Evolutionary conservation across 305 asterid species (phyloP).

Genomic region (Plantago coronopus): DNA sequence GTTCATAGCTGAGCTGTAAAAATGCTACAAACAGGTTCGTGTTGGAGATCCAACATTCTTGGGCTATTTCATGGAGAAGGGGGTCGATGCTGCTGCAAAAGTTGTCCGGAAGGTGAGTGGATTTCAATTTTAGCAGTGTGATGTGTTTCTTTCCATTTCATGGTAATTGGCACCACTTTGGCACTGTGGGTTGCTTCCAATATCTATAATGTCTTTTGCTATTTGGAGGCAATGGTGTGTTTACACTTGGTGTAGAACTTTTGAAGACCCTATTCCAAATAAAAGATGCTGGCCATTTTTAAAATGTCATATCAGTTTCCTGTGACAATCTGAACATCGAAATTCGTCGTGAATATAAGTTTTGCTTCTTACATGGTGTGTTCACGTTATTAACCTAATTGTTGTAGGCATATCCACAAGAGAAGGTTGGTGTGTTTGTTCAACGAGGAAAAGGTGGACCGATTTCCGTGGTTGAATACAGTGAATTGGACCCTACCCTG

Average conservation of each 20-base stretch:
- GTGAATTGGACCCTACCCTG: conserved; percentile 78
- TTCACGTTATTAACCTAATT: not conserved
- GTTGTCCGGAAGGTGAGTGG: conserved; percentile 62
- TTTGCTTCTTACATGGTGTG: not conserved
- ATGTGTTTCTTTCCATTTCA: not conserved
- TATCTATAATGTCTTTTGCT: too few species aligned
- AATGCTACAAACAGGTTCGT: conserved; percentile 61
- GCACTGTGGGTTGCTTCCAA: too few species aligned
- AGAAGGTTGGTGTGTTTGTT: conserved; percentile 96
- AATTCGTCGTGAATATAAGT: too few species aligned
- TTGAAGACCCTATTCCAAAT: too few species aligned
- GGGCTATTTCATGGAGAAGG: conserved; percentile 93
- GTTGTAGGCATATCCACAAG: conserved; percentile 88
- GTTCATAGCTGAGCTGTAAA: conserved; percentile 13
- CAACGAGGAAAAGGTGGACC: conserved; percentile 96
- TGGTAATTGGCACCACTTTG: too few species aligned
- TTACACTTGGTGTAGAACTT: too few species aligned
- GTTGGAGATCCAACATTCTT: conserved; percentile 95
- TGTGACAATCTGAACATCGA: too few species aligned
- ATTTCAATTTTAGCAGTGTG: not conserved
- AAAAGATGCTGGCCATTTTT: too few species aligned
- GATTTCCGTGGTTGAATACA: conserved; percentile 86
- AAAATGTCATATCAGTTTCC: too few species aligned
- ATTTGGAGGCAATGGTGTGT: too few species aligned
- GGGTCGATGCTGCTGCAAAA: conserved; percentile 88